A percentile compares a stretch with the other conserved stretches of the same genome.
phyloP scores from a whole-genome alignment of 805 yeast species.

The Metahyphopichia silvanorum region DNA sequence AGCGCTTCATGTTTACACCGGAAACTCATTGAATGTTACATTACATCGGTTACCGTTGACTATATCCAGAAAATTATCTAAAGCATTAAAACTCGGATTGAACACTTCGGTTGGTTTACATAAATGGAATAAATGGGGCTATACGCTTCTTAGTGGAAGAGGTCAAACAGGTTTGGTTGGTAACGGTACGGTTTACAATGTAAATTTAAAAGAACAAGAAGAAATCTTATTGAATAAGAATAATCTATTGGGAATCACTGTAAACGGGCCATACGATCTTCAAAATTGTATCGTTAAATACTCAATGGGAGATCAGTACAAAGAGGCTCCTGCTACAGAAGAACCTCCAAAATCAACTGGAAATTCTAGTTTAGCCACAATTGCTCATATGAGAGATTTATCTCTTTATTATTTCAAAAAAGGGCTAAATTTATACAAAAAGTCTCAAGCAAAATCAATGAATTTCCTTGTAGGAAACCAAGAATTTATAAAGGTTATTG shows the following conservation, averaged over 20 bases:
- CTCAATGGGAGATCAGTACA: constrained; percentile 10
- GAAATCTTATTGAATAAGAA: constrained; percentile 44
- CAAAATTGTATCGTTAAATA: constrained; percentile 33
- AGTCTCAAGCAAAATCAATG: not conserved
- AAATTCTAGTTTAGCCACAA: not conserved
- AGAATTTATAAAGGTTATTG: constrained; percentile 47
- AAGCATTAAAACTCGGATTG: constrained; percentile 14
- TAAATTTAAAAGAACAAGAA: constrained; percentile 44
- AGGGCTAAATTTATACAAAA: not conserved
- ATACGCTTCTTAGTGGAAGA: constrained; percentile 51
- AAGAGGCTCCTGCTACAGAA: not conserved
- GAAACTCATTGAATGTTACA: constrained; percentile 45
- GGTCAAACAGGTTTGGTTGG: constrained; percentile 57
- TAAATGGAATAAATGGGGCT: constrained; percentile 37
- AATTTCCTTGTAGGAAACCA: constrained; percentile 29
- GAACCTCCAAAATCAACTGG: not conserved
- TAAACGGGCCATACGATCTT: constrained; percentile 47
- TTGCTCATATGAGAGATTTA: not conserved
- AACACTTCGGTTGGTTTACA: constrained; percentile 40
- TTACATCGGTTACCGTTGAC: constrained; percentile 36
- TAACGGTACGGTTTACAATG: constrained; percentile 49
- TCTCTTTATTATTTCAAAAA: not conserved
- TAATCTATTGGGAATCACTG: constrained; percentile 48
- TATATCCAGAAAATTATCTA: constrained; percentile 31
- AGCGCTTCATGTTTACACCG: constrained; percentile 51